Evolutionary conservation across 805 yeast species (phyloP).

Genomic region (Cyberlindnera sargentensis): DNA sequence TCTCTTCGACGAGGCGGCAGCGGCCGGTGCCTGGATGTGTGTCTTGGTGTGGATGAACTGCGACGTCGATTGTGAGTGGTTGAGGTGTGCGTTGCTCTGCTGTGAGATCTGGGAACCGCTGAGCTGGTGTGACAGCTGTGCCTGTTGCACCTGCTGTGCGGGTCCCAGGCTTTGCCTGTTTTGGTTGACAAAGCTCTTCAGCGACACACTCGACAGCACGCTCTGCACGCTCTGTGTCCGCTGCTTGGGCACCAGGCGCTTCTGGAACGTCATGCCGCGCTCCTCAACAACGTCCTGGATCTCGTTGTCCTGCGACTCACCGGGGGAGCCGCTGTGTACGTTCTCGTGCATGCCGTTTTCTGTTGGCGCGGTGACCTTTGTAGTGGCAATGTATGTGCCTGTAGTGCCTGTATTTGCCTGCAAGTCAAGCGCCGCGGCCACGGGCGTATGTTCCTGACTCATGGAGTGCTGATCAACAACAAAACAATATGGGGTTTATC

Average conservation of each 20-base stretch:
- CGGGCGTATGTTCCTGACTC: too few relatives aligned
- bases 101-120: background rate
- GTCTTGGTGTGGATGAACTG: conserved; percentile 26
- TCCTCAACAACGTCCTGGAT: conserved; percentile 39
- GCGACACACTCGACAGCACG: conserved; percentile 52
- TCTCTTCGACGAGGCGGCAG: conserved; percentile 28
- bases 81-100: conserved; percentile 1
- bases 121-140: background rate
- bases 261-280: conserved; percentile 54
- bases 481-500: too few relatives aligned
- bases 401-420: too few relatives aligned
- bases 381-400: too few relatives aligned
- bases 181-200: conserved; percentile 41
- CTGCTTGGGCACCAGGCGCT: conserved; percentile 53
- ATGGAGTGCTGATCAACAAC: too few relatives aligned
- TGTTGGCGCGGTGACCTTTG: too few relatives aligned
- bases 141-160: conserved; percentile 3
- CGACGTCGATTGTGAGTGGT: conserved; percentile 10
- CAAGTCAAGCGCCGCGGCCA: too few relatives aligned
- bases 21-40: conserved; percentile 36
- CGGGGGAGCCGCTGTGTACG: background rate
- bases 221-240: conserved; percentile 35
- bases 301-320: background rate
- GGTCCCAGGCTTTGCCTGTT: conserved; percentile 6
- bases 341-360: too few relatives aligned